Percentiles rank a stretch among this genome's conserved stretches.
Evolutionary conservation across 1,284 basidiomycete genomes (phyloP).

Genomic region (Cerioporus squamosus): DNA sequence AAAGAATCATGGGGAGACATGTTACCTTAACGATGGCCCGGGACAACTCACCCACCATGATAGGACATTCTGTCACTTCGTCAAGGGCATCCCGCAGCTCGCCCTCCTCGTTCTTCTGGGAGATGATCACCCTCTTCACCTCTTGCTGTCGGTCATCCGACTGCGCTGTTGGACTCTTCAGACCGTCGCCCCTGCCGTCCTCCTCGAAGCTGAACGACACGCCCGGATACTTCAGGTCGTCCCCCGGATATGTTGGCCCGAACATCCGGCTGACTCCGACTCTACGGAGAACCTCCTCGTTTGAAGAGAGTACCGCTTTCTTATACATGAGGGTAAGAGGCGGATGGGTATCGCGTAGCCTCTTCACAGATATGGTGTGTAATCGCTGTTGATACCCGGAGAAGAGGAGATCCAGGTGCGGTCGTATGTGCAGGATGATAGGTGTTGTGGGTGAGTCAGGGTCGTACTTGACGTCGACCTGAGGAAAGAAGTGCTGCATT

Average conservation of each 20-base stretch:
- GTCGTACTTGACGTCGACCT: constrained; percentile 86
- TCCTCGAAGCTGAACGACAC: constrained; percentile 82
- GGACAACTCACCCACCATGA: constrained; percentile 75
- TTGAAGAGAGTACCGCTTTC: constrained; percentile 62
- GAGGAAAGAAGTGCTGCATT: constrained; percentile 71
- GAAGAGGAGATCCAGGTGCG: constrained; percentile 81
- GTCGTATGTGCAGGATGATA: constrained; percentile 77
- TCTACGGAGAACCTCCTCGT: constrained; percentile 62
- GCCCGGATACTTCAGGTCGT: constrained; percentile 81
- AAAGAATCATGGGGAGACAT: neutral
- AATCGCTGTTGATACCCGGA: constrained; percentile 77
- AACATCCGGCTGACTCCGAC: constrained; percentile 75
- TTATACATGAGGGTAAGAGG: constrained; percentile 75
- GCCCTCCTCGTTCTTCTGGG: constrained; percentile 64
- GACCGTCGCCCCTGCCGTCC: constrained; percentile 56
- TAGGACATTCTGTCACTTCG: constrained; percentile 63
- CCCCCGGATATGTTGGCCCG: constrained; percentile 85
- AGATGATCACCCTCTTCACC: constrained; percentile 75
- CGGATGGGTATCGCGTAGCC: constrained; percentile 64
- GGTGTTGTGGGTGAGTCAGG: constrained; percentile 76
- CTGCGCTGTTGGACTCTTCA: constrained; percentile 45
- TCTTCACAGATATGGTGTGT: constrained; percentile 73
- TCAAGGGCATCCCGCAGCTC: constrained; percentile 66
- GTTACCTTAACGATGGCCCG: constrained; percentile 68
- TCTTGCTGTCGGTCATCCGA: constrained; percentile 70